Evolutionary conservation across 768 basidiomycete genomes (phyloP).

Genomic region (Exidia glandulosa): DNA sequence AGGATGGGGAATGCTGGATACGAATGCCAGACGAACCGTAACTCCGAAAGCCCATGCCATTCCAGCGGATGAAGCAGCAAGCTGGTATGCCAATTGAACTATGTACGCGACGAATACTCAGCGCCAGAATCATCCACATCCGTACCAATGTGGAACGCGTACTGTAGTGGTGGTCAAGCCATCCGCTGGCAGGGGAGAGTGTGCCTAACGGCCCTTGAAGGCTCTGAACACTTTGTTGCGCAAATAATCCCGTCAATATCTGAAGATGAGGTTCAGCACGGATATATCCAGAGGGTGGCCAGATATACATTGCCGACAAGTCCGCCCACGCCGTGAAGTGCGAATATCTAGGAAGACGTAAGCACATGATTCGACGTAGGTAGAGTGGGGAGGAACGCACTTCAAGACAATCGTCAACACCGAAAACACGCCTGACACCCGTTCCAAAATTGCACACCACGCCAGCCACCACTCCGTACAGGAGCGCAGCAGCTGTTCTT

Average conservation of each 20-base stretch:
- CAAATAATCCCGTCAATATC: conserved; percentile 65
- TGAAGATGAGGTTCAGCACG: conserved; percentile 16
- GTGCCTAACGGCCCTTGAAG: conserved; percentile 44
- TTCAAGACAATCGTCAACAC: conserved; percentile 87
- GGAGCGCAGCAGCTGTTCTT: conserved; percentile 5
- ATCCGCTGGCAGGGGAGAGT: conserved; percentile 44
- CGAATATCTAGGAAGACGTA: conserved; percentile 38
- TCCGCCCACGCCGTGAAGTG: conserved; percentile 81
- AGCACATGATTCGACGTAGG: neutral
- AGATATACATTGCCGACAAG: conserved; percentile 40
- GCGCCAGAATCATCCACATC: too few relatives aligned
- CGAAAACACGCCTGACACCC: conserved; percentile 31
- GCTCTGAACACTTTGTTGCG: conserved; percentile 46
- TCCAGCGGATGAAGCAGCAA: neutral
- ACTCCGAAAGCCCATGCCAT: neutral
- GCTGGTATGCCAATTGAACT: neutral
- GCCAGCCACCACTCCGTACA: conserved; percentile 65
- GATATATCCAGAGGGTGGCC: neutral
- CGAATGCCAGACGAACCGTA: neutral
- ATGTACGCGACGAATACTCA: neutral
- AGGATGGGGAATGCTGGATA: neutral
- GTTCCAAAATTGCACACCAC: conserved; percentile 75
- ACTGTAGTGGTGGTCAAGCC: conserved; percentile 53
- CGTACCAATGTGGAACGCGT: neutral
- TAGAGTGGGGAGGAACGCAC: conserved; percentile 7